Evolutionary conservation across 208 protist genomes (phyloP).

Genomic region (Trypanosoma congolense): DNA sequence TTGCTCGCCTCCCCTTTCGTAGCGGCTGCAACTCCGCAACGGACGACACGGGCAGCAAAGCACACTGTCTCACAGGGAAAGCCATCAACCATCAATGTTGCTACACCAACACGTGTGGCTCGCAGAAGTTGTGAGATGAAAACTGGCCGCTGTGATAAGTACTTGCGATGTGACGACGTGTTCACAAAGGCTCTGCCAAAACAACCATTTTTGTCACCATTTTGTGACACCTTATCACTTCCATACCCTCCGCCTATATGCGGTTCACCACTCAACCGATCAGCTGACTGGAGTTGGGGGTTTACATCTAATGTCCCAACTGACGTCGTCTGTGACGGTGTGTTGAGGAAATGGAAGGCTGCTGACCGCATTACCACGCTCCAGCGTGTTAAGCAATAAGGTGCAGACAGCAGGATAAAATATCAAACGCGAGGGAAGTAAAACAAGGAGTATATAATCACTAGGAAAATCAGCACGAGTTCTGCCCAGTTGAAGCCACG

Average conservation of each 20-base stretch:
- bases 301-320: not conserved
- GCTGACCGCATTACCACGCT: slow-evolving; percentile 13
- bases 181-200: too few relatives aligned
- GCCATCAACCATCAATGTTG: slow-evolving; percentile 37
- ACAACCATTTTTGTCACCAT: too few relatives aligned
- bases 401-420: slow-evolving; percentile 3
- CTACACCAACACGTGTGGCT: slow-evolving; percentile 30
- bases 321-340: not conserved
- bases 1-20: slow-evolving; percentile 15
- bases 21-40: slow-evolving; percentile 14
- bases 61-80: slow-evolving; percentile 29
- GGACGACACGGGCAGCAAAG: slow-evolving; percentile 47
- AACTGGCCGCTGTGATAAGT: slow-evolving; percentile 8
- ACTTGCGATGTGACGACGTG: not conserved
- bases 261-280: not conserved
- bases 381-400: not conserved
- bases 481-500: too few relatives aligned
- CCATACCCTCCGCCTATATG: too few relatives aligned
- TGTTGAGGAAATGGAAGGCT: slow-evolving; percentile 20
- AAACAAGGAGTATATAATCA: not conserved
- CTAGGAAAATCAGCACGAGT: too few relatives aligned
- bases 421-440: slow-evolving; percentile 4
- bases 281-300: not conserved
- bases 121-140: slow-evolving; percentile 11
- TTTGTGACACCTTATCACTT: too few relatives aligned